Evolutionary conservation across 2,329 filamentous ascomycete genomes (phyloP).

Genomic region (Aspergillus sp.): DNA sequence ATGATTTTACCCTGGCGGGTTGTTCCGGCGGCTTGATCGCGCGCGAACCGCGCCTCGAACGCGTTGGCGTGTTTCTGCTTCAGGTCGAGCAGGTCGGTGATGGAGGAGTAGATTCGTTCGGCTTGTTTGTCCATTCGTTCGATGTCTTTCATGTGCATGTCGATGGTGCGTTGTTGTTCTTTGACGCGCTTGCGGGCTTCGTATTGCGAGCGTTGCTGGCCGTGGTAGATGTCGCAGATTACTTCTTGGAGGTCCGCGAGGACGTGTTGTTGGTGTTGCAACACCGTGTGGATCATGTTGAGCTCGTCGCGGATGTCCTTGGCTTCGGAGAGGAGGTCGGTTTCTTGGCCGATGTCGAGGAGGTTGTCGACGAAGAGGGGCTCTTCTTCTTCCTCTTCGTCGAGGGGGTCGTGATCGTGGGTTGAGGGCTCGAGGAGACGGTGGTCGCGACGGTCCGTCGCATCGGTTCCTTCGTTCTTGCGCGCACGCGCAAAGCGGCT

Average conservation of each 20-base stretch:
- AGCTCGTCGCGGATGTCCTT: constrained; percentile 69
- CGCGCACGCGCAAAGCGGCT: constrained; percentile 29
- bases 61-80: constrained; percentile 71
- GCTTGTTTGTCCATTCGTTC: constrained; percentile 64
- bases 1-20: constrained; percentile 58
- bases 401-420: neutral
- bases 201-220: constrained; percentile 37
- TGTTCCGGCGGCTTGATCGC: constrained; percentile 61
- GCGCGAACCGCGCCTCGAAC: constrained; percentile 59
- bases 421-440: neutral
- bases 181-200: constrained; percentile 56
- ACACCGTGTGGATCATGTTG: constrained; percentile 55
- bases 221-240: constrained; percentile 36
- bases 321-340: constrained; percentile 60
- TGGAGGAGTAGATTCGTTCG: constrained; percentile 57
- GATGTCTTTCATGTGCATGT: constrained; percentile 60
- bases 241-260: constrained; percentile 35
- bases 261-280: constrained; percentile 40
- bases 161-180: constrained; percentile 59
- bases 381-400: constrained; percentile 27
- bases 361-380: constrained; percentile 48
- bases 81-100: constrained; percentile 64
- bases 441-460: neutral
- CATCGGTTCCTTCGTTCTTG: constrained; percentile 5
- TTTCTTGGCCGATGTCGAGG: constrained; percentile 60